These are phyloP conservation scores for Citrullus colocynthis DNA, from an alignment of 306 rosid genomes.

Conservation along the genomic window DNA sequence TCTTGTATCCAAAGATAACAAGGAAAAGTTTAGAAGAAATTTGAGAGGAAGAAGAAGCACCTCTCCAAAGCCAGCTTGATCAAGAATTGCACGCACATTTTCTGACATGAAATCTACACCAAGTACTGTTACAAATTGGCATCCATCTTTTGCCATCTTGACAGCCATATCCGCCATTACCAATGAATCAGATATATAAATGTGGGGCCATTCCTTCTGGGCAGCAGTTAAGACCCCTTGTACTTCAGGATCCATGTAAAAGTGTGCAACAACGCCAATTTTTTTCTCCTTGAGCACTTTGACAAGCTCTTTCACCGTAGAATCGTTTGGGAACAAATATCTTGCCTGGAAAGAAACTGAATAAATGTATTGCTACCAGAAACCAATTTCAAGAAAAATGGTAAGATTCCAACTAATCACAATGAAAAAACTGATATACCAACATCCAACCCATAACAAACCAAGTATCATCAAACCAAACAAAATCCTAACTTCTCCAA, in stretches of 20 bases:
- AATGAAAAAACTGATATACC: neutral
- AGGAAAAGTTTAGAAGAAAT: neutral
- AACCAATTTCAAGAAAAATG: neutral
- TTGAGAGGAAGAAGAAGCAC: conserved; percentile 22
- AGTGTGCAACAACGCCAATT: conserved; percentile 93
- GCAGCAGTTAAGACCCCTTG: conserved; percentile 93
- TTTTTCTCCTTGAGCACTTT: conserved; percentile 62
- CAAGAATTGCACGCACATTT: conserved; percentile 96
- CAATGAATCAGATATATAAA: conserved; percentile 86
- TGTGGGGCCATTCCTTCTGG: conserved; percentile 93
- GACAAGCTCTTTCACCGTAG: conserved; percentile 51
- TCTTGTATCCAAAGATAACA: neutral
- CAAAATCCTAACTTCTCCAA: neutral
- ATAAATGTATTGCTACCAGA: neutral
- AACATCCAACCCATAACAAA: neutral
- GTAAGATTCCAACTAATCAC: neutral
- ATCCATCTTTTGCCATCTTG: conserved; percentile 81
- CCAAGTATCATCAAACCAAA: neutral
- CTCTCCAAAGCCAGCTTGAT: conserved; percentile 82
- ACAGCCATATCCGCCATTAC: conserved; percentile 97
- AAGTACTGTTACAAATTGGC: conserved; percentile 67
- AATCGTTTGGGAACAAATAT: conserved; percentile 56
- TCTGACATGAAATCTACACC: conserved; percentile 99
- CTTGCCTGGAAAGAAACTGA: conserved; percentile 57
- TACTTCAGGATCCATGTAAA: conserved; percentile 98